Evolutionary conservation across 1,284 basidiomycete species (phyloP).

Genomic region (Heterobasidion annosum): DNA sequence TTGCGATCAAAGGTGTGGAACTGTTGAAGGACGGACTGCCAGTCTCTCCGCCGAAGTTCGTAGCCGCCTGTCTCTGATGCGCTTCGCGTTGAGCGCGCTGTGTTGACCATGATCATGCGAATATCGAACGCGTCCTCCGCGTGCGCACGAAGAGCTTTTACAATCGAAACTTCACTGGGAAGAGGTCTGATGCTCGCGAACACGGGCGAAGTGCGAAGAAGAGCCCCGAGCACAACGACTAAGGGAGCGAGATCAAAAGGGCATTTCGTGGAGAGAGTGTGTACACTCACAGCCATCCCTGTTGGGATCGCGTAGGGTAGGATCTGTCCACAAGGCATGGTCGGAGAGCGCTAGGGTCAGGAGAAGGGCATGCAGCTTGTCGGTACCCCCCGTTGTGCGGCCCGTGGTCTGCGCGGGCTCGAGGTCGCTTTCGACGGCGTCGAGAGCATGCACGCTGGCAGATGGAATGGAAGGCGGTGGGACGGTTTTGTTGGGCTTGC

Average conservation of each 20-base stretch:
- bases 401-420: too few relatives aligned
- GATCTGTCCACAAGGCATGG: conserved; percentile 49
- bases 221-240: conserved; percentile 52
- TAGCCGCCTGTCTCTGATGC: conserved; percentile 33
- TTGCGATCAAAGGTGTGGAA: conserved; percentile 23
- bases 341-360: conserved; percentile 56
- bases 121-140: conserved; percentile 41
- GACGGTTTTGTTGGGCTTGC: too few relatives aligned
- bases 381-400: too few relatives aligned
- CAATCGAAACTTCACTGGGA: conserved; percentile 36
- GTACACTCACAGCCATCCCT: conserved; percentile 41
- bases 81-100: conserved; percentile 25
- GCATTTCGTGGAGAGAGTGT: background rate
- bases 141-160: conserved; percentile 43
- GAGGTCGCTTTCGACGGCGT: too few relatives aligned
- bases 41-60: conserved; percentile 48
- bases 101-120: conserved; percentile 41
- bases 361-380: conserved; percentile 21
- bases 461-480: too few relatives aligned
- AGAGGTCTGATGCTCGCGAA: conserved; percentile 17
- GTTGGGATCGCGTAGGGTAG: conserved; percentile 38
- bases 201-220: conserved; percentile 32
- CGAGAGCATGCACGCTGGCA: too few relatives aligned
- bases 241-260: background rate
- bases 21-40: conserved; percentile 19